Percentiles rank a stretch among this genome's conserved stretches.
phyloP scores from a whole-genome alignment of 805 yeast species.

The Ogataea methanolica region DNA sequence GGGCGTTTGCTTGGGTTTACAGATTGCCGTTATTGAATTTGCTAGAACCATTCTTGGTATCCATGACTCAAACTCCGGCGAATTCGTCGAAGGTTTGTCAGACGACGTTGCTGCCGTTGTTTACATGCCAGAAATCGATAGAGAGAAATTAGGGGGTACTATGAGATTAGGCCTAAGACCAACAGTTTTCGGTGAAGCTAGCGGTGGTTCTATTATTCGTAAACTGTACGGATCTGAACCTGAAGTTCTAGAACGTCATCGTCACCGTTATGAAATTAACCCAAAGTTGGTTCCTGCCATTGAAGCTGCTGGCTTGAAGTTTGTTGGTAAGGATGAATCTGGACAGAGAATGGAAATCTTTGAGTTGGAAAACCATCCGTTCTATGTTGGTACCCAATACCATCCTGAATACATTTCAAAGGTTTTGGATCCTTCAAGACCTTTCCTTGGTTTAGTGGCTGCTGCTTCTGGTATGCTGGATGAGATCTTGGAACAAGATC shows the following conservation, averaged over 20 bases:
- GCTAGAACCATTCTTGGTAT: slow-evolving; percentile 75
- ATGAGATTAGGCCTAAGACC: slow-evolving; percentile 97
- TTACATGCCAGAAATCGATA: slow-evolving; percentile 98
- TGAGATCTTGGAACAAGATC: slow-evolving; percentile 45
- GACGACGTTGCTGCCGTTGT: slow-evolving; percentile 75
- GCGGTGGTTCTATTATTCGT: slow-evolving; percentile 61
- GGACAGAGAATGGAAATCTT: slow-evolving; percentile 91
- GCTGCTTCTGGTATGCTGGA: slow-evolving; percentile 85
- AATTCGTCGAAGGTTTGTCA: slow-evolving; percentile 61
- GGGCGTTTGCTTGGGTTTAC: slow-evolving; percentile 97
- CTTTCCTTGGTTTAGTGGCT: slow-evolving; percentile 93
- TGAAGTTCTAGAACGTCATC: slow-evolving; percentile 85
- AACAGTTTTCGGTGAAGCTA: slow-evolving; percentile 67
- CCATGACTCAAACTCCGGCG: slow-evolving; percentile 71
- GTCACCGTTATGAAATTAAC: slow-evolving; percentile 97
- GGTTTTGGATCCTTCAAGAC: slow-evolving; percentile 94
- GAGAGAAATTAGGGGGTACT: slow-evolving; percentile 94
- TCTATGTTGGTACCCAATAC: slow-evolving; percentile 92
- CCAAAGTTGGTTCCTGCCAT: slow-evolving; percentile 70
- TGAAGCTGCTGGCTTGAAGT: slow-evolving; percentile 75
- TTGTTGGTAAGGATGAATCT: slow-evolving; percentile 90
- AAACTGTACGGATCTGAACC: slow-evolving; percentile 70
- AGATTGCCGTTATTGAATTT: slow-evolving; percentile 93
- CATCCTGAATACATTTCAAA: slow-evolving; percentile 98
- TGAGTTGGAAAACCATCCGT: slow-evolving; percentile 84